These are phyloP conservation scores for Strigomonas culicis DNA, from an alignment of 208 protist species.

Conservation along the genomic window DNA sequence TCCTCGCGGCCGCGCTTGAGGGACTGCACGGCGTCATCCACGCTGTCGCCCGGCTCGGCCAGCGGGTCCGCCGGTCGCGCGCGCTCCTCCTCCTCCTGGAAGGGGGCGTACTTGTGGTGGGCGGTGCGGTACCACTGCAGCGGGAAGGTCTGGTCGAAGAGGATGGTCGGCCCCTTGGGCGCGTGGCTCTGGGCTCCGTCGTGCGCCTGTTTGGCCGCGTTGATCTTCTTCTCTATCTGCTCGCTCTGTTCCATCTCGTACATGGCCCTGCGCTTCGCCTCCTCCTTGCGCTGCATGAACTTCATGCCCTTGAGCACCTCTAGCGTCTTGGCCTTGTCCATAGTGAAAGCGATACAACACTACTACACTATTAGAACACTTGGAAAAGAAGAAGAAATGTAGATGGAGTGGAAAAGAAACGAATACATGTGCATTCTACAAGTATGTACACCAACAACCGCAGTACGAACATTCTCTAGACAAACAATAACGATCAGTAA, in stretches of 20 bases:
- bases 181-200: background rate
- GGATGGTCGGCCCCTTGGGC: slow-evolving; percentile 32
- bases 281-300: slow-evolving; percentile 92
- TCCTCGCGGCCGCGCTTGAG: slow-evolving; percentile 8
- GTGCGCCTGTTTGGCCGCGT: background rate
- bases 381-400: slow-evolving; percentile 6
- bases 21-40: background rate
- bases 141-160: slow-evolving; percentile 52
- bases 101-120: slow-evolving; percentile 34
- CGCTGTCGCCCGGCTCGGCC: slow-evolving; percentile 4
- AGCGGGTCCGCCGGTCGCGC: background rate
- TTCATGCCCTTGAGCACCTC: slow-evolving; percentile 87
- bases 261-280: slow-evolving; percentile 65
- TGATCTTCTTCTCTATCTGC: slow-evolving; percentile 40
- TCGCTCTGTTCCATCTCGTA: slow-evolving; percentile 68
- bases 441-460: no score
- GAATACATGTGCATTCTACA: background rate
- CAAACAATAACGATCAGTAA: no score
- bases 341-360: no score
- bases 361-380: slow-evolving; percentile 3
- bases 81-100: slow-evolving; percentile 6
- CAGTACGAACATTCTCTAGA: no score
- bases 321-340: slow-evolving; percentile 81
- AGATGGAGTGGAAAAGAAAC: background rate
- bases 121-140: slow-evolving; percentile 33